phyloP scores from a whole-genome alignment of 1,139 yeast species.

The Tardiomyces depauwii region DNA sequence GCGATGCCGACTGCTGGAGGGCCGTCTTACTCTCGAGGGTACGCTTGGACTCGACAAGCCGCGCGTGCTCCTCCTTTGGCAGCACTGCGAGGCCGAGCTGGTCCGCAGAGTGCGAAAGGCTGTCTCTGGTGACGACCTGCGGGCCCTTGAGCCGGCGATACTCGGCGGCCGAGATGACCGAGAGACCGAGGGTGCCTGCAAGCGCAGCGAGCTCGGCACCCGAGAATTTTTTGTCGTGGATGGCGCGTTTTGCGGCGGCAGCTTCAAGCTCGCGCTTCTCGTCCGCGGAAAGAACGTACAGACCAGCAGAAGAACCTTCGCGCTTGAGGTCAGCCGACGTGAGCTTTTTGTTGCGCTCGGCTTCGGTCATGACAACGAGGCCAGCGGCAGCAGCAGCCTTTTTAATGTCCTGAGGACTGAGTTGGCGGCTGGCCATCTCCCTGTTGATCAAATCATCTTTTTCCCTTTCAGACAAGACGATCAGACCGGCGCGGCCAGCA shows the following conservation, averaged over 20 bases:
- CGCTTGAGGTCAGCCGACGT: background rate
- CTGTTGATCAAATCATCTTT: background rate
- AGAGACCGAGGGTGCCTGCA: slow-evolving; percentile 1
- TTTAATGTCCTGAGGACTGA: background rate
- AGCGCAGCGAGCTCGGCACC: background rate
- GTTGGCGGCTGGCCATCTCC: background rate
- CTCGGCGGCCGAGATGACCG: slow-evolving; percentile 3
- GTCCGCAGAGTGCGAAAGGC: slow-evolving; percentile 12
- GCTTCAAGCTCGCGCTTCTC: slow-evolving; percentile 1
- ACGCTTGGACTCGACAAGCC: slow-evolving; percentile 2
- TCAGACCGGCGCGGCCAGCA: background rate
- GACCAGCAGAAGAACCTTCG: background rate
- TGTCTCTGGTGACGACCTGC: slow-evolving; percentile 8
- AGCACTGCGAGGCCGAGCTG: slow-evolving; percentile 8
- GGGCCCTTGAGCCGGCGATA: slow-evolving; percentile 2
- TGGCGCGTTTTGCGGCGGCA: background rate
- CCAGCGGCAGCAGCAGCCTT: background rate
- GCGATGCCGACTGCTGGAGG: slow-evolving; percentile 4
- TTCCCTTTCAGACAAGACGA: background rate
- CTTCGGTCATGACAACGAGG: background rate
- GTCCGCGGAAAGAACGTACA: background rate
- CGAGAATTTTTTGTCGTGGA: background rate
- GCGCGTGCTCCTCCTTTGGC: slow-evolving; percentile 10
- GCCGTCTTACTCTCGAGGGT: slow-evolving; percentile 1
- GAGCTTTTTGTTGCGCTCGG: background rate